Conservation (phyloP, 495 filamentous ascomycete species). For the Penicillium ochrochloron region DNA sequence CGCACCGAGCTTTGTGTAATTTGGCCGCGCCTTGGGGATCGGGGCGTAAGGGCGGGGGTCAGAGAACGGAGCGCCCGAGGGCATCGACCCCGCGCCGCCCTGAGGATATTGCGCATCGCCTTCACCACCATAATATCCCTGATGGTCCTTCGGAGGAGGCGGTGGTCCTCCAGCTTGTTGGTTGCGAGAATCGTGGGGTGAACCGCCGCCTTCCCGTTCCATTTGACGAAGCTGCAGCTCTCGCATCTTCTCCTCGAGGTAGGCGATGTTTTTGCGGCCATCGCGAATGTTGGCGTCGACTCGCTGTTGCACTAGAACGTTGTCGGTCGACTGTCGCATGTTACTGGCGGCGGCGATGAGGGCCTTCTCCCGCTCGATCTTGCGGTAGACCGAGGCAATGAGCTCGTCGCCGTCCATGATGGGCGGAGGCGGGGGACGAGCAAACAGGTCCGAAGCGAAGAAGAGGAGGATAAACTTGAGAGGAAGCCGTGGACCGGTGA, state of each 20-base stretch:
- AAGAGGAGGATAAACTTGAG: conserved; percentile 17
- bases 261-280: conserved; percentile 87
- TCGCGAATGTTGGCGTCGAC: conserved; percentile 93
- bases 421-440: conserved; percentile 26
- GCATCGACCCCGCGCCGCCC: conserved; percentile 71
- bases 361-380: conserved; percentile 97
- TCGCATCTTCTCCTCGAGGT: conserved; percentile 86
- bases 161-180: conserved; percentile 45
- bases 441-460: conserved; percentile 2
- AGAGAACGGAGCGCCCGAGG: conserved; percentile 78
- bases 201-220: conserved; percentile 57
- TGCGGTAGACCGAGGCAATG: conserved; percentile 85
- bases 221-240: conserved; percentile 84
- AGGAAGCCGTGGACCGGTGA: not conserved
- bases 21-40: conserved; percentile 76
- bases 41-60: conserved; percentile 70
- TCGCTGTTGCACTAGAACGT: conserved; percentile 83
- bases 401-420: conserved; percentile 70
- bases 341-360: conserved; percentile 91
- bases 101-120: conserved; percentile 59
- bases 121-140: conserved; percentile 52
- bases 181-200: conserved; percentile 42
- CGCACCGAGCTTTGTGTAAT: conserved; percentile 96
- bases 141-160: conserved; percentile 70
- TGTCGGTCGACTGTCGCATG: conserved; percentile 94